Evolutionary conservation across 164 flowering plant genomes (phyloP).

Genomic region (grape (Vitis vinifera)): DNA sequence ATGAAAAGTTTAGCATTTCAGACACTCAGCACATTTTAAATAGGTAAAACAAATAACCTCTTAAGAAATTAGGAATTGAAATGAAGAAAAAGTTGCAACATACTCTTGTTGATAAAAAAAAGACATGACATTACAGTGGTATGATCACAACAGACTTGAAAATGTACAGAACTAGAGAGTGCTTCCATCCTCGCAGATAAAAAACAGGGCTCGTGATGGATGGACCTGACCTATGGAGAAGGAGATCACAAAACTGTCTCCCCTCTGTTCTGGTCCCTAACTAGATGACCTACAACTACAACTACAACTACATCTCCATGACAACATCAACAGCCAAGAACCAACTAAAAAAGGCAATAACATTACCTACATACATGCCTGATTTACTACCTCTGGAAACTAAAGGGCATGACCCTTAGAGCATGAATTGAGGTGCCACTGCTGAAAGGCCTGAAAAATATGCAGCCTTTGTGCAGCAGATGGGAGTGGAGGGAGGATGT

Average conservation of each 20-base stretch:
- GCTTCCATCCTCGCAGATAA: slow-evolving; percentile 18
- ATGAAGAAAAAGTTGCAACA: neutral
- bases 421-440: slow-evolving; percentile 2
- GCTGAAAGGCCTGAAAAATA: slow-evolving; percentile 36
- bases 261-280: slow-evolving; percentile 16
- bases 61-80: neutral
- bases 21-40: too few species aligned
- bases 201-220: slow-evolving; percentile 25
- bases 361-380: neutral
- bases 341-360: neutral
- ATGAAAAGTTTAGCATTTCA: neutral
- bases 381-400: neutral
- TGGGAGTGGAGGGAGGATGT: slow-evolving; percentile 4
- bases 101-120: neutral
- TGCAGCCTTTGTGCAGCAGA: slow-evolving; percentile 32
- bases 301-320: neutral
- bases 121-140: neutral
- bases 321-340: neutral
- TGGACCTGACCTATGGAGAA: slow-evolving; percentile 11
- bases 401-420: neutral
- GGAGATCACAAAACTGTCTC: slow-evolving; percentile 62
- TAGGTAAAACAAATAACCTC: too few species aligned
- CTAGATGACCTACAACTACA: neutral
- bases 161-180: slow-evolving; percentile 8
- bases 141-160: neutral